Evolutionary conservation across 2,329 filamentous ascomycete genomes (phyloP), one percentile per base, ranked within the genome.

Genomic region (Penicillium sp.): DNA sequence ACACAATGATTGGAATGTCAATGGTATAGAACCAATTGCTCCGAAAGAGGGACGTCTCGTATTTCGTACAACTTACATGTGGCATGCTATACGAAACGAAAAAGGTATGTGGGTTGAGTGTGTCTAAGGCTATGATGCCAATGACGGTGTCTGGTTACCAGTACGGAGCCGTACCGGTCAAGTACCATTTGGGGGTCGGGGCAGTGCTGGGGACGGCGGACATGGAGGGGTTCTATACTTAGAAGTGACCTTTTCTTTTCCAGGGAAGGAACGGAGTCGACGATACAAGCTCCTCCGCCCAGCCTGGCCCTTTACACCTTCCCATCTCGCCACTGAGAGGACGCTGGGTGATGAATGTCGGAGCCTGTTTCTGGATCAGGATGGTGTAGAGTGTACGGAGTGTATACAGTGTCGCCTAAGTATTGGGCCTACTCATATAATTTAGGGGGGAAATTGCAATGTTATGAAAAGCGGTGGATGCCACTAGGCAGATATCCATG

Each of bases 191-290:
- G 25, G 33, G 19, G 42, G 35, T 53, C 13, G 51, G 51, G 51
- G 51, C 33, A 40, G 51, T 40, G 19, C 51, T 53, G 19, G 22
- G 19, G 35, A 14, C 51, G 22, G 49, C 35, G 33, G 48, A 26
- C 19, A 49, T 19, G 49, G 54, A 60, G 54, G 59, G 59, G 59
- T 55, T 65, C 63, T 65, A 65, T 65, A 65, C 63, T 65, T 65
- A 65, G 63, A 63, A 65, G 60, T 60, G 57, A 63, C 62, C 42
- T 59, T 30, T 54, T 59, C 22, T 54, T 30, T 28, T 35, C 46
- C 46, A 45, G 6, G 3, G 25, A 26, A 10, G 25, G 26, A 48
- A 48, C 26, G 25, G 45, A 48, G 45, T 30, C 30, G 30, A 30
- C 26, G 14, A 30, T 26, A 48, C 16, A 2, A 28, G 10, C 26